These are phyloP conservation scores for Saccharomycopsis sp. DNA, from an alignment of 805 yeast species.

Conservation along the genomic window DNA sequence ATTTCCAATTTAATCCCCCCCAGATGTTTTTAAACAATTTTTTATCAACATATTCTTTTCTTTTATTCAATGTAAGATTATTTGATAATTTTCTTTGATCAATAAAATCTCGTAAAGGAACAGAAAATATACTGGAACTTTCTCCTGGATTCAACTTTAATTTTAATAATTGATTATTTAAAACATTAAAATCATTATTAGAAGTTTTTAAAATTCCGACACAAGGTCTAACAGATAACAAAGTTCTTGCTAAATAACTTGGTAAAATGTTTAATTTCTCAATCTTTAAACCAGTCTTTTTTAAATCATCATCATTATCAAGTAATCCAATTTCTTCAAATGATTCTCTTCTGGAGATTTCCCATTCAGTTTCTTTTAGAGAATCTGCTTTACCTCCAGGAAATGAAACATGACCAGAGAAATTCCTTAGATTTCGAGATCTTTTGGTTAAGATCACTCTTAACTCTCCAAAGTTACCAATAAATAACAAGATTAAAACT, in stretches of 20 bases:
- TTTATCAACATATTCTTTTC: constrained; percentile 25
- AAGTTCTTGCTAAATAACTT: constrained; percentile 69
- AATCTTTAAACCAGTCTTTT: constrained; percentile 42
- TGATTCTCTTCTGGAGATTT: constrained; percentile 73
- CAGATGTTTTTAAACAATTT: constrained; percentile 36
- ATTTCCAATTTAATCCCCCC: constrained; percentile 65
- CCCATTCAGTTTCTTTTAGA: constrained; percentile 54
- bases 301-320: constrained; percentile 34
- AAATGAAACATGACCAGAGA: constrained; percentile 83
- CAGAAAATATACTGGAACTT: constrained; percentile 57
- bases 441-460: constrained; percentile 73
- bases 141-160: constrained; percentile 67
- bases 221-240: constrained; percentile 76
- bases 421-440: constrained; percentile 54
- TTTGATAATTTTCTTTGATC: constrained; percentile 18
- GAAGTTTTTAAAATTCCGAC: constrained; percentile 45
- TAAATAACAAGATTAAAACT: constrained; percentile 64
- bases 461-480: constrained; percentile 64
- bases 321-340: constrained; percentile 79
- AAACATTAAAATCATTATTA: constrained; percentile 20
- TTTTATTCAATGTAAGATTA: constrained; percentile 4
- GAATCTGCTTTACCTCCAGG: constrained; percentile 92
- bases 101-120: constrained; percentile 55
- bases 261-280: constrained; percentile 61
- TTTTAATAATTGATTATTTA: constrained; percentile 25